Base-by-base conservation (phyloP, 2,329 filamentous ascomycete genomes). In the Xenosphaeropsis pyriputrescens region DNA sequence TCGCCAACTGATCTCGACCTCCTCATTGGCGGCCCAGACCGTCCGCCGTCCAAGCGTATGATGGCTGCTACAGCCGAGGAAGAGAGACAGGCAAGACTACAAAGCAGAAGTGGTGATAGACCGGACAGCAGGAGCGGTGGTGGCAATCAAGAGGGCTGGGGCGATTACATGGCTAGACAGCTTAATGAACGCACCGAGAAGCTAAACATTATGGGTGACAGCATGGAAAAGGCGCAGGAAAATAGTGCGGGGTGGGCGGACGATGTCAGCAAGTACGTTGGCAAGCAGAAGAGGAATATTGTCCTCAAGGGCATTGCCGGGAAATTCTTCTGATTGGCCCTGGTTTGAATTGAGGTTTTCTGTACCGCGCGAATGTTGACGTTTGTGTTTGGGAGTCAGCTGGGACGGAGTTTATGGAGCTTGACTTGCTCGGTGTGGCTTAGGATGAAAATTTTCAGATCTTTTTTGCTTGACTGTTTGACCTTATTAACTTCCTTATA, bases 151-250 rank as follows among this genome's bases (percentile, higher is more conserved):
- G 77, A 93, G 47, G 72, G 72, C 0, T 79, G 75, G 74, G 73
- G 74, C 50, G 77, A 85, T 32, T 96, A 93, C 53, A 76, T 96
- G 58, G 78, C 82, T 8, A 70, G 88, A 29, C 85, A 93, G 56
- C 60, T 98, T 34, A 86, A 93, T 49, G 88, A 96, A 59, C 65
- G 91, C 36, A 94, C 91, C 0, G 85, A 96, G 61, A 85, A 79
- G 52, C 63, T 98, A 41, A 81, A 79, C 33, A 64, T 93, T 5
- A 79, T 89, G 59, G 81, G 79, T 2, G 89, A 96, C 50, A 78
- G 67, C 35, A 86, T 96, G 75, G 81, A 93, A 44, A 76, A 73
- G 44, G 60, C 95, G 42, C 79, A 89, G 51, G 72, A 85, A 50
- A 79, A 79, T 47, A 93, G 84, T 53, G 75, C 75, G 39, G 81